These are phyloP conservation scores for Phytophthora uliginosa DNA, from an alignment of 352 stramenopile genomes.

Conservation along the genomic window DNA sequence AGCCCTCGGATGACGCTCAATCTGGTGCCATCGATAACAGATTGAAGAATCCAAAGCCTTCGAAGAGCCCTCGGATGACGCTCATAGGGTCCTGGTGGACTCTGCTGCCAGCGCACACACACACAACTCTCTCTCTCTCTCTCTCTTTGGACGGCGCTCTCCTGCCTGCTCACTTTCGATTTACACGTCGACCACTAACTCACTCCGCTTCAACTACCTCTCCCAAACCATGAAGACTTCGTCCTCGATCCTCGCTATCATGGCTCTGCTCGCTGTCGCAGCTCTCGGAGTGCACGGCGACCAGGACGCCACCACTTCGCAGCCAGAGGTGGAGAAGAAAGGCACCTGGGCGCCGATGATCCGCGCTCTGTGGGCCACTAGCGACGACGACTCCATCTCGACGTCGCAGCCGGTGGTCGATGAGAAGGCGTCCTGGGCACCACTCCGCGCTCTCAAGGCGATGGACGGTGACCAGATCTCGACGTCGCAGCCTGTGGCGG, in stretches of 20 bases:
- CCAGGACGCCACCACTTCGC: background rate
- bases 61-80: background rate
- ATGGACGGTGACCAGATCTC: background rate
- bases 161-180: constrained; percentile 11
- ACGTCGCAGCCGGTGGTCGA: background rate
- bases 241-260: constrained; percentile 13
- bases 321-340: background rate
- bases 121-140: too few relatives aligned
- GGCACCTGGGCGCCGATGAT: background rate
- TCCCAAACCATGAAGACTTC: constrained; percentile 18
- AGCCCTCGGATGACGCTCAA: background rate
- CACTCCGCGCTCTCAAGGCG: background rate
- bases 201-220: background rate
- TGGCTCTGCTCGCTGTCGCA: constrained; percentile 14
- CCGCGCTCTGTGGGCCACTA: background rate
- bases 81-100: background rate
- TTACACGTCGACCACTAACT: background rate
- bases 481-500: background rate
- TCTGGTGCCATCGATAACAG: background rate
- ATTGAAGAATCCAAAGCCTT: background rate
- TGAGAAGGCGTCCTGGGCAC: background rate
- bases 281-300: constrained; percentile 9
- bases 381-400: background rate
- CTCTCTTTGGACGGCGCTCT: background rate
- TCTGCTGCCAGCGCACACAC: background rate